Evolutionary conservation across 1,284 basidiomycete genomes (phyloP), one percentile per base, ranked within the genome.

Genomic region (Boletus sp.): DNA sequence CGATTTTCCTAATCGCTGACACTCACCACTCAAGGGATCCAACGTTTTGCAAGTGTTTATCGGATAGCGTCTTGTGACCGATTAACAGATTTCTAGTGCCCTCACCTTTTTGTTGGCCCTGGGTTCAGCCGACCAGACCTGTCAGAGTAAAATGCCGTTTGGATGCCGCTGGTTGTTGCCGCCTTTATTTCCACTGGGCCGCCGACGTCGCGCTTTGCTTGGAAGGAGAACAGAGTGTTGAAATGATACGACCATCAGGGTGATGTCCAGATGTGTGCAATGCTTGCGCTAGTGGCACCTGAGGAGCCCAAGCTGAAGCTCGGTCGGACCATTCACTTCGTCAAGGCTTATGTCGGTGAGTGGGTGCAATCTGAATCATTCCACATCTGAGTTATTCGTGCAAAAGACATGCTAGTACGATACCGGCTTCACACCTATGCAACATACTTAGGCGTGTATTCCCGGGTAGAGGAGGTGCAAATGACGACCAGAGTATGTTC

Each of bases 191-290:
- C 79, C 0, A 81, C 81, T 8, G 81, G 83, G 48, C 71, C 72
- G 0, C 83, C 83, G 4, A 83, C 81, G 9, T 70, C 74, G 7
- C 27, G 15, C 15, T 22, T 33, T 20, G 9, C 18, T 35, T 36
- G 7, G 27, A 39, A n/a, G 6, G 35, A 35, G 35, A 29, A 35
- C 3, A 0, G 8, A 18, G 39, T 41, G 22, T 45, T 57, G 41
- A 69, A 16, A 24, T 15, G n/a, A 24, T 7, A 15, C 8, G 42
- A 29, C 3, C 20, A 20, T 31, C 27, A 90, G 87, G 89, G 89
- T 6, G 84, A 92, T 63, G 75, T 91, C 1, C 89, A 91, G 65
- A 88, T 84, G 78, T 91, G 89, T 70, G 83, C 87, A 4, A 82
- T 88, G 78, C 66, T 92, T n/a, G 77, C 83, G 3, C 67, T 88